phyloP scores from a whole-genome alignment of 2,329 filamentous ascomycete species.

The Cryphonectria japonica region DNA sequence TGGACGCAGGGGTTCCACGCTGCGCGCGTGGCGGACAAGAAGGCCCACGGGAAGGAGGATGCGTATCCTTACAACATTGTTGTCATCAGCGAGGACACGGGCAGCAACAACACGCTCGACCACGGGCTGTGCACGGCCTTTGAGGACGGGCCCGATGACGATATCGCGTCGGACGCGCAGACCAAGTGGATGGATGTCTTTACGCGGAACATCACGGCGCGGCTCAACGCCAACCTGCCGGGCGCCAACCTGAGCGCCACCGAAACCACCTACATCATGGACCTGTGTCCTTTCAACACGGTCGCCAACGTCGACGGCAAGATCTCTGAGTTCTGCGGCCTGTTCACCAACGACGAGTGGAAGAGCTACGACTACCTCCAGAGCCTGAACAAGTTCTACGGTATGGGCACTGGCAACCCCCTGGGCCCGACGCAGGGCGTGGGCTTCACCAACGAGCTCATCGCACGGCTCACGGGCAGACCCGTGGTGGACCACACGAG shows the following conservation, averaged over 20 bases:
- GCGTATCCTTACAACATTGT: constrained; percentile 60
- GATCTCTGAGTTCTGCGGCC: constrained; percentile 72
- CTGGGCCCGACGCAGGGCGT: constrained; percentile 85
- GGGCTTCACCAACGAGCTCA: constrained; percentile 85
- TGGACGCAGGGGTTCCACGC: constrained; percentile 76
- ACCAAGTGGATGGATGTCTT: constrained; percentile 65
- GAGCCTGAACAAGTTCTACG: constrained; percentile 83
- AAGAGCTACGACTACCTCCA: constrained; percentile 78
- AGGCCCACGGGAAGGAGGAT: constrained; percentile 42
- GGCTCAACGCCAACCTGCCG: constrained; percentile 70
- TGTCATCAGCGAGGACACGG: constrained; percentile 68
- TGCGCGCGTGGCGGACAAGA: constrained; percentile 47
- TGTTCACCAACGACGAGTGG: constrained; percentile 80
- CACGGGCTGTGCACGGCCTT: constrained; percentile 74
- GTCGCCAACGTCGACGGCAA: constrained; percentile 61
- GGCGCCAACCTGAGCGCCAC: constrained; percentile 66
- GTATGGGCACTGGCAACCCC: constrained; percentile 74
- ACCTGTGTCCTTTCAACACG: constrained; percentile 84
- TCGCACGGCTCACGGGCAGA: constrained; percentile 73
- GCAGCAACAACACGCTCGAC: constrained; percentile 80
- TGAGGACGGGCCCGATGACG: constrained; percentile 59
- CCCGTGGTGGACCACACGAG: constrained; percentile 74
- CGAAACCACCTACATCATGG: constrained; percentile 78
- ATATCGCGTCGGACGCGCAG: constrained; percentile 56
- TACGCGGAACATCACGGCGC: constrained; percentile 66